These are phyloP conservation scores for Nitzschia sp. DNA, from an alignment of 108 stramenopile species.

Conservation along the genomic window DNA sequence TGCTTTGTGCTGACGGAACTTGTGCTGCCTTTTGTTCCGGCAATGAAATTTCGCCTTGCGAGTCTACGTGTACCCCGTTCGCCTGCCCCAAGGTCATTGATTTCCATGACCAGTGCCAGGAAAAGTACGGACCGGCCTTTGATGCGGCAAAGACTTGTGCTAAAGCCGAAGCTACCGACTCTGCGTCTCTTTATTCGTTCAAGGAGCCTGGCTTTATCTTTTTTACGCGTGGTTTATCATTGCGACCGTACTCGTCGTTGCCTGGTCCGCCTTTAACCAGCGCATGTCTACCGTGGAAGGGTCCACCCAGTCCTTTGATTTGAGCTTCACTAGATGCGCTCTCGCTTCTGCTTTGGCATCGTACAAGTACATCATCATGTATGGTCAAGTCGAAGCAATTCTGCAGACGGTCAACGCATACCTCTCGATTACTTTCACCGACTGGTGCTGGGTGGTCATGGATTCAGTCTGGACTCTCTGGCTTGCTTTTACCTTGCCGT, in stretches of 20 bases:
- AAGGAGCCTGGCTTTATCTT: conserved; percentile 41
- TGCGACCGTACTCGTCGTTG: conserved; percentile 43
- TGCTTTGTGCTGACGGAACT: conserved; percentile 54
- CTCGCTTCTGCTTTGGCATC: conserved; percentile 57
- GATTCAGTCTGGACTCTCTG: conserved; percentile 63
- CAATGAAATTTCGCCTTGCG: conserved; percentile 13
- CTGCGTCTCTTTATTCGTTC: conserved; percentile 39
- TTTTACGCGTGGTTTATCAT: conserved; percentile 36
- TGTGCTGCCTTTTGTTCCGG: conserved; percentile 31
- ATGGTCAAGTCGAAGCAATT: conserved; percentile 70
- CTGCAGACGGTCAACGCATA: conserved; percentile 58
- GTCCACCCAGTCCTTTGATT: conserved; percentile 27
- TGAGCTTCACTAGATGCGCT: conserved; percentile 41
- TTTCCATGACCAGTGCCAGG: conserved; percentile 14
- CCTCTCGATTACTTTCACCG: conserved; percentile 52
- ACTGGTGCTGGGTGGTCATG: conserved; percentile 66
- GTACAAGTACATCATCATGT: conserved; percentile 77
- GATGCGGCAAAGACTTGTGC: conserved; percentile 21
- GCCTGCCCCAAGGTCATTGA: conserved; percentile 28
- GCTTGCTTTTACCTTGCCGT: conserved; percentile 64
- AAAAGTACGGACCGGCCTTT: conserved; percentile 15
- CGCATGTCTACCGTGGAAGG: conserved; percentile 38
- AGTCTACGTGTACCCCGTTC: conserved; percentile 5
- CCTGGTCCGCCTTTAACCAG: conserved; percentile 62
- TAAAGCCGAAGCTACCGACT: conserved; percentile 33